Evolutionary conservation across 2,329 filamentous ascomycete species (phyloP).

Genomic region (Chaetomiaceae sp.): DNA sequence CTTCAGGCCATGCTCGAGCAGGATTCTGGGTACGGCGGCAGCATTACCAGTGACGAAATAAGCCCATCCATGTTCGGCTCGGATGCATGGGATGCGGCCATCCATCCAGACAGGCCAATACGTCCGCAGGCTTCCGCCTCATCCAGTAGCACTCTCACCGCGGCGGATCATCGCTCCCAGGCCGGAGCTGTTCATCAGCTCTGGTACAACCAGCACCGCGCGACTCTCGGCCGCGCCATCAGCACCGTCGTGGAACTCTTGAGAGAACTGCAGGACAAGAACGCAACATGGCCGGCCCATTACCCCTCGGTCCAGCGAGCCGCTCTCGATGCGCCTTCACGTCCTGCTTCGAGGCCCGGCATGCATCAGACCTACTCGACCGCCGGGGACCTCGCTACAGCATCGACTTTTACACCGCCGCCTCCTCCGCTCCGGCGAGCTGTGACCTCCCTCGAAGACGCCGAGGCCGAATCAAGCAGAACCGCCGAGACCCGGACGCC

Average conservation of each 20-base stretch:
- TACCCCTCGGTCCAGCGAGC: conserved; percentile 78
- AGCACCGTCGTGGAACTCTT: conserved; percentile 78
- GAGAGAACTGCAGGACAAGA: conserved; percentile 79
- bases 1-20: conserved; percentile 75
- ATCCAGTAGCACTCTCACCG: conserved; percentile 32
- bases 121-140: conserved; percentile 31
- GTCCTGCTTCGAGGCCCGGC: conserved; percentile 52
- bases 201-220: conserved; percentile 89
- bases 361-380: conserved; percentile 59
- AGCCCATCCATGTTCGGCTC: conserved; percentile 30
- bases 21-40: conserved; percentile 90
- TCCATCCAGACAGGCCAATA: conserved; percentile 41
- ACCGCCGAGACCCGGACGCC: conserved; percentile 55
- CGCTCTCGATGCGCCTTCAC: conserved; percentile 36
- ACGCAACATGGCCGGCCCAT: conserved; percentile 85
- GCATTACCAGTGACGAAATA: conserved; percentile 57
- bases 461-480: conserved; percentile 65
- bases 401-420: conserved; percentile 25
- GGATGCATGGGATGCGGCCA: conserved; percentile 38
- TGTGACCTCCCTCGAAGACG: conserved; percentile 62
- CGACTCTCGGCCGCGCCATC: conserved; percentile 80
- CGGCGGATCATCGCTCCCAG: conserved; percentile 61
- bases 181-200: conserved; percentile 86
- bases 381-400: conserved; percentile 40
- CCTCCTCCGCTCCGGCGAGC: conserved; percentile 52